phyloP scores from a whole-genome alignment of 768 basidiomycete genomes.

The Boletellus ananiceps region DNA sequence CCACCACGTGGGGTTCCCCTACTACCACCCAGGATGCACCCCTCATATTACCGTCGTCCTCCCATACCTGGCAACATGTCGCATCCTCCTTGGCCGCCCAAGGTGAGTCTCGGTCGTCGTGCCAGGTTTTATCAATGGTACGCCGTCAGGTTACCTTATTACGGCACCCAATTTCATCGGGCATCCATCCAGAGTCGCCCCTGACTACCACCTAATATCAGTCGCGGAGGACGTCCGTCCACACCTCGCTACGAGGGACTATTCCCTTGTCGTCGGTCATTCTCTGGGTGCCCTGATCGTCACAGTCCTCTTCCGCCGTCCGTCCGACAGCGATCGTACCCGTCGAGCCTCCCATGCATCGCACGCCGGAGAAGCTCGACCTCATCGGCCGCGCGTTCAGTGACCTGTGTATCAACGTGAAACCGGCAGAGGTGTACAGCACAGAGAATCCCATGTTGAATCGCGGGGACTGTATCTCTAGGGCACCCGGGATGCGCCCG shows the following conservation, averaged over 20 bases:
- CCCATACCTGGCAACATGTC: conserved; percentile 17
- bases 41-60: conserved; percentile 17
- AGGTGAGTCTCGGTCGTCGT: conserved; percentile 6
- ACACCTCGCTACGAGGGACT: conserved; percentile 9
- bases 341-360: conserved; percentile 15
- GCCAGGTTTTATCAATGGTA: too few species aligned
- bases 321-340: conserved; percentile 14
- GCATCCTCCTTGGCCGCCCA: conserved; percentile 11
- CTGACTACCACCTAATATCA: conserved; percentile 13
- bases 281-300: conserved; percentile 10
- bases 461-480: conserved; percentile 2
- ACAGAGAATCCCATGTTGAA: conserved; percentile 16
- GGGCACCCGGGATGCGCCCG: conserved; percentile 9
- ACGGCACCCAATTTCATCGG: conserved; percentile 22
- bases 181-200: conserved; percentile 9
- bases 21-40: conserved; percentile 20
- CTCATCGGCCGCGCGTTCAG: not conserved
- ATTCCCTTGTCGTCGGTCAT: conserved; percentile 16
- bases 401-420: not conserved
- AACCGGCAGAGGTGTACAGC: not conserved
- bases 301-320: conserved; percentile 3
- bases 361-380: not conserved
- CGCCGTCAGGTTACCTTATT: conserved; percentile 17
- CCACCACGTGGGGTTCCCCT: conserved; percentile 20
- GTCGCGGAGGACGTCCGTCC: conserved; percentile 13